phyloP scores from a whole-genome alignment of 441 rosid species.

The Pelargonium citronellum region DNA sequence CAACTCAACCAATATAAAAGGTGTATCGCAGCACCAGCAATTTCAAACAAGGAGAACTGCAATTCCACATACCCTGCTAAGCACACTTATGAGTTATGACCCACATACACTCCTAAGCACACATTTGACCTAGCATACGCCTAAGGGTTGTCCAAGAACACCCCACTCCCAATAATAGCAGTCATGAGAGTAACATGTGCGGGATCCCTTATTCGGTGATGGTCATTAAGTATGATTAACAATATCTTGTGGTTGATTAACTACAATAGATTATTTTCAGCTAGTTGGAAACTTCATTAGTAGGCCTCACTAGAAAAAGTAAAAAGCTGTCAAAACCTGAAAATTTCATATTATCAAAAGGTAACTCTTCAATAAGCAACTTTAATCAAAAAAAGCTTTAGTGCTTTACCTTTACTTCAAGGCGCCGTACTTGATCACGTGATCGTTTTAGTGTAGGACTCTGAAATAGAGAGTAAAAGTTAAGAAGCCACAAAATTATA shows the following conservation, averaged over 20 bases:
- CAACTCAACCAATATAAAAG: conserved; percentile 3
- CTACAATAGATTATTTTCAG: neutral
- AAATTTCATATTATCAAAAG: neutral
- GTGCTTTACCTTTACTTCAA: conserved; percentile 76
- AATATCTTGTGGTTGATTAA: neutral
- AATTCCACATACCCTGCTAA: neutral
- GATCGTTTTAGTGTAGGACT: conserved; percentile 66
- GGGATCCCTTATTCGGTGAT: neutral
- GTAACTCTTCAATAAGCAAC: neutral
- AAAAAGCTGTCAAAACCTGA: neutral
- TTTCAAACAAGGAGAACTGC: neutral
- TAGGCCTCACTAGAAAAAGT: neutral
- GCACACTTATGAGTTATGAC: neutral
- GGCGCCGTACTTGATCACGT: conserved; percentile 51
- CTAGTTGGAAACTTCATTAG: neutral
- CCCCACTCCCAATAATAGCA: neutral
- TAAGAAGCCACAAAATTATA: neutral
- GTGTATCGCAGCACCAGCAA: neutral
- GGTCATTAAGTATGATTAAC: neutral
- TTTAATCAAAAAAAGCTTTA: conserved; percentile 11
- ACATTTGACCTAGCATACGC: neutral
- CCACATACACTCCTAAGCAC: neutral
- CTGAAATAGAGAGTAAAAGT: conserved; percentile 34
- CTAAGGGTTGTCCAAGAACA: neutral
- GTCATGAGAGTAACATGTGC: neutral